These are phyloP conservation scores for Cudoniella acicularis DNA, from an alignment of 495 filamentous ascomycete genomes.

Conservation along the genomic window DNA sequence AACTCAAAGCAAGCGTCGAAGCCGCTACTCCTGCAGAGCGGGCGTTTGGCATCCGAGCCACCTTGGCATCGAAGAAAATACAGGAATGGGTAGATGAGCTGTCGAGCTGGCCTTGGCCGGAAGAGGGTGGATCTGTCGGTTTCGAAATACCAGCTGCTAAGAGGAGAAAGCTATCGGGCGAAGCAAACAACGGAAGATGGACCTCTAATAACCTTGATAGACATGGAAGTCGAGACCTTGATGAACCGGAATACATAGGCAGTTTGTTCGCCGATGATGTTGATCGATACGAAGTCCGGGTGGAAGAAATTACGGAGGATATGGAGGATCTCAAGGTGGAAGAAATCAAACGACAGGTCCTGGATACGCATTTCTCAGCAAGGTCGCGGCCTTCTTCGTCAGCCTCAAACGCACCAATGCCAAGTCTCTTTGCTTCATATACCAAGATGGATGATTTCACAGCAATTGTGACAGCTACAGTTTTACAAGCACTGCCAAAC, in stretches of 20 bases:
- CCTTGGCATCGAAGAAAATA: slow-evolving; percentile 69
- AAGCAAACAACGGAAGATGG: neutral
- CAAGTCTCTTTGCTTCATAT: slow-evolving; percentile 35
- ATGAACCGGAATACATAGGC: slow-evolving; percentile 57
- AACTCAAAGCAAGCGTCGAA: slow-evolving; percentile 60
- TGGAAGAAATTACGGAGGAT: slow-evolving; percentile 72
- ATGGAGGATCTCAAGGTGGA: slow-evolving; percentile 82
- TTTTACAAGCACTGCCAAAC: slow-evolving; percentile 78
- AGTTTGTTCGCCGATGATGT: slow-evolving; percentile 61
- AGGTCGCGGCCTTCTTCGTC: slow-evolving; percentile 49
- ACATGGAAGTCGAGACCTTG: slow-evolving; percentile 9
- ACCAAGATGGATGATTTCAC: slow-evolving; percentile 75
- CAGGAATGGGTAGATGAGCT: slow-evolving; percentile 76
- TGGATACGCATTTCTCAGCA: slow-evolving; percentile 67
- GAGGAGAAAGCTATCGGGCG: slow-evolving; percentile 27
- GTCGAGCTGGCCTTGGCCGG: slow-evolving; percentile 70
- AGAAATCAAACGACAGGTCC: slow-evolving; percentile 84
- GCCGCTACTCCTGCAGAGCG: slow-evolving; percentile 63
- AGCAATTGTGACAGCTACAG: slow-evolving; percentile 82
- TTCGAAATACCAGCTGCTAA: slow-evolving; percentile 48
- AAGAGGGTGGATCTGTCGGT: slow-evolving; percentile 35
- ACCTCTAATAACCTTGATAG: neutral
- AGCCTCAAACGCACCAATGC: slow-evolving; percentile 37
- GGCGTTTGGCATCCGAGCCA: slow-evolving; percentile 69
- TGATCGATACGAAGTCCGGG: slow-evolving; percentile 62